phyloP scores from a whole-genome alignment of 306 rosid genomes.

The Dryas octopetala region DNA sequence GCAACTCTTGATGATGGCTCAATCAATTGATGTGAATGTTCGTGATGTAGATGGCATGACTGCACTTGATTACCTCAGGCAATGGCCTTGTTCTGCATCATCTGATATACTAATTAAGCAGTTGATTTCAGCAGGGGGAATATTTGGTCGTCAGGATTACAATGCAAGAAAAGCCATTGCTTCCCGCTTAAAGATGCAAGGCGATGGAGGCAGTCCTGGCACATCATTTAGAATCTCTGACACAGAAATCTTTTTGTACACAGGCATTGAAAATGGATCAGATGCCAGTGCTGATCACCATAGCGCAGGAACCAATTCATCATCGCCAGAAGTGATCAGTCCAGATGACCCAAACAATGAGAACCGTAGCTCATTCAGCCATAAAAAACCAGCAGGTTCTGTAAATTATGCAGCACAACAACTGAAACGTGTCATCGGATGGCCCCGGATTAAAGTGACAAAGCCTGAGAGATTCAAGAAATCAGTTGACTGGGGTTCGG shows the following conservation, averaged over 20 bases:
- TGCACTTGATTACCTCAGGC: constrained; percentile 84
- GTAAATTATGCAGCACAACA: constrained; percentile 63
- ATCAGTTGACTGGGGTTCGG: constrained; percentile 40
- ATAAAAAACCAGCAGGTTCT: constrained; percentile 56
- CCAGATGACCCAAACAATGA: constrained; percentile 35
- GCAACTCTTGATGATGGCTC: constrained; percentile 80
- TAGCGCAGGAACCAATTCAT: constrained; percentile 46
- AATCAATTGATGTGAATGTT: constrained; percentile 60
- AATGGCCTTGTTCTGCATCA: constrained; percentile 60
- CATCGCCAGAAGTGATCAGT: constrained; percentile 48
- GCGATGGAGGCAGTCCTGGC: constrained; percentile 79
- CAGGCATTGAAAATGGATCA: constrained; percentile 67
- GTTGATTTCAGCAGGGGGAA: constrained; percentile 86
- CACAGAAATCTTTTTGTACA: constrained; percentile 68
- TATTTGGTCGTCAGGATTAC: constrained; percentile 66
- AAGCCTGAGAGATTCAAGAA: constrained; percentile 42
- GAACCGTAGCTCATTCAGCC: constrained; percentile 30
- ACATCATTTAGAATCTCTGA: constrained; percentile 78
- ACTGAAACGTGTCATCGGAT: constrained; percentile 61
- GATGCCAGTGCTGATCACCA: constrained; percentile 48
- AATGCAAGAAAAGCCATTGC: constrained; percentile 84
- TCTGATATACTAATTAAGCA: constrained; percentile 75
- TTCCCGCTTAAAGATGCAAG: constrained; percentile 75
- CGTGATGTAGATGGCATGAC: constrained; percentile 73
- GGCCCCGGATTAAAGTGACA: constrained; percentile 64